Conservation (phyloP, 140 eudicot species). For the Oenanthe javanica region DNA sequence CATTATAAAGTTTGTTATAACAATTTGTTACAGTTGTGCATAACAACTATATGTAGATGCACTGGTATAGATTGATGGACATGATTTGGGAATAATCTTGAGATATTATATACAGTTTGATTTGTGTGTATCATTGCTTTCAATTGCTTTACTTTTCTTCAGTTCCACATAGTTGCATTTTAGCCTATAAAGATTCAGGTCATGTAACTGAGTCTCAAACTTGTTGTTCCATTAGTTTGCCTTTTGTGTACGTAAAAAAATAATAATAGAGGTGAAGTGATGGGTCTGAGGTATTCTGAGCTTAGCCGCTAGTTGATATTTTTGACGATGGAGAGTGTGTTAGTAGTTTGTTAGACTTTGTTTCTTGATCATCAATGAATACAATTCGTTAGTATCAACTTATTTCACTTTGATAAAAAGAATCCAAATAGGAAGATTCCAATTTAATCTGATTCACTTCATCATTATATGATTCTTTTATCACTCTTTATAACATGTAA, state of each 20-base stretch:
- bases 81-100: too few species aligned
- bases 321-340: slow-evolving; percentile 35
- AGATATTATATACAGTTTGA: too few species aligned
- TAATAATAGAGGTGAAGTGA: slow-evolving; percentile 14
- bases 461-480: slow-evolving; percentile 28
- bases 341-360: slow-evolving; percentile 18
- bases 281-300: slow-evolving; percentile 36
- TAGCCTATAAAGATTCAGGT: too few species aligned
- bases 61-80: too few species aligned
- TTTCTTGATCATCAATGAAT: slow-evolving; percentile 22
- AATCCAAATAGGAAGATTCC: slow-evolving; percentile 36
- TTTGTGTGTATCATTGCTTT: too few species aligned
- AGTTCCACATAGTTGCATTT: too few species aligned
- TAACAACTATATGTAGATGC: too few species aligned
- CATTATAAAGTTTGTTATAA: too few species aligned
- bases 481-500: slow-evolving; percentile 23
- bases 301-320: slow-evolving; percentile 49
- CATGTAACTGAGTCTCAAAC: too few species aligned
- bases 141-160: too few species aligned
- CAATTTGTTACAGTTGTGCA: too few species aligned
- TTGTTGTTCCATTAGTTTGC: too few species aligned
- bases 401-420: slow-evolving; percentile 20
- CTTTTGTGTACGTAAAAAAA: slow-evolving; percentile 21
- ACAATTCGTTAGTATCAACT: slow-evolving; percentile 26
- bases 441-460: slow-evolving; percentile 21